Percentiles rank a stretch among this genome's conserved stretches.
Conservation (phyloP, 2,329 filamentous ascomycete genomes). For the Simplicillium aogashimaense region DNA sequence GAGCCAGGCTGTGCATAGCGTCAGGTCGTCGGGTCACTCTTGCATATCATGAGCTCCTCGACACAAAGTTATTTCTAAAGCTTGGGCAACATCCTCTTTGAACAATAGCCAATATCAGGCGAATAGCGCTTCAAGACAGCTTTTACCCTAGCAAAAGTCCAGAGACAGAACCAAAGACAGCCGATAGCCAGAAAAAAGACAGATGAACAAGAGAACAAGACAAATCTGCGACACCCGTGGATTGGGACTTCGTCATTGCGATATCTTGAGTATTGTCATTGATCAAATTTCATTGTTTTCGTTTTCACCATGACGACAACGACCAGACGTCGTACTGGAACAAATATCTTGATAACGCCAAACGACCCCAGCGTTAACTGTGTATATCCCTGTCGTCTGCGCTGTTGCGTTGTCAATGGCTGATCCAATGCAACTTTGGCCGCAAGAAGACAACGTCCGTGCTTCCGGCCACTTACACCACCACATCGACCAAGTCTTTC, state of each 20-base stretch:
- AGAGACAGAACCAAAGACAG: conserved; percentile 40
- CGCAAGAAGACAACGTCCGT: too few species aligned
- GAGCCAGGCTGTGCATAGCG: too few species aligned
- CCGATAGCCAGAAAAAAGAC: conserved; percentile 38
- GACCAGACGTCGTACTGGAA: too few species aligned
- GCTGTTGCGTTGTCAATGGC: too few species aligned
- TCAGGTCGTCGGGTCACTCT: too few species aligned
- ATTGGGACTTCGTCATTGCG: conserved; percentile 25
- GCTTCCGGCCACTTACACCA: too few species aligned
- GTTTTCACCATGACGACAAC: too few species aligned
- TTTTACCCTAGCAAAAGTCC: conserved; percentile 45
- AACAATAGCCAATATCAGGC: conserved; percentile 43
- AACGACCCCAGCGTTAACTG: too few species aligned
- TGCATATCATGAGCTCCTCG: too few species aligned
- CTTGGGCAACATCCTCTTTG: conserved; percentile 26
- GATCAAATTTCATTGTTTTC: conserved; percentile 4
- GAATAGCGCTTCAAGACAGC: conserved; percentile 52
- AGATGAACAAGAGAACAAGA: conserved; percentile 7
- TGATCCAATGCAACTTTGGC: too few species aligned
- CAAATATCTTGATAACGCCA: too few species aligned
- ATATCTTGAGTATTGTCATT: conserved; percentile 26
- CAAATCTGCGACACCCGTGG: conserved; percentile 13
- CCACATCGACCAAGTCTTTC: neutral
- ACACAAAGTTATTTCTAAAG: conserved; percentile 21
- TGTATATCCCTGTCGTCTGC: too few species aligned